Percentiles rank a stretch among this genome's conserved stretches.
Conservation (phyloP, 495 filamentous ascomycete species). For the Apodospora peruviana region DNA sequence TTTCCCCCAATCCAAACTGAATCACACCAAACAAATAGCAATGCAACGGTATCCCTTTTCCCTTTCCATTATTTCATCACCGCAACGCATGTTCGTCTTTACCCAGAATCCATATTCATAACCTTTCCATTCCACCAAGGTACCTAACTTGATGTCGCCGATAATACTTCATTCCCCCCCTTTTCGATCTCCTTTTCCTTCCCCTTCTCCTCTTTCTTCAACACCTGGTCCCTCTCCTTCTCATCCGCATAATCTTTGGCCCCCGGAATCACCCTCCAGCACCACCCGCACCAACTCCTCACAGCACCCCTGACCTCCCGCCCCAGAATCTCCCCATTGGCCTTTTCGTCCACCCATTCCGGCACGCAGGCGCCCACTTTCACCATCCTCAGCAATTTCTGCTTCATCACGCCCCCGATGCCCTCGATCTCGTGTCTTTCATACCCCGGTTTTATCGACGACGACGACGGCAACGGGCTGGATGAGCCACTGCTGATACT, state of each 20-base stretch:
- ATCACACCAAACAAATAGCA: too few species aligned
- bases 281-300: slow-evolving; percentile 67
- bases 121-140: too few species aligned
- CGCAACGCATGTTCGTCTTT: too few species aligned
- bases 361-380: slow-evolving; percentile 74
- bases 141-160: too few species aligned
- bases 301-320: slow-evolving; percentile 50
- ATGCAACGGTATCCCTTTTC: too few species aligned
- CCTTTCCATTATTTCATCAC: too few species aligned
- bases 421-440: slow-evolving; percentile 80
- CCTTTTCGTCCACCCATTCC: slow-evolving; percentile 75
- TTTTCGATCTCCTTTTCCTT: too few species aligned
- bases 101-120: too few species aligned
- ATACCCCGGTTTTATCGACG: slow-evolving; percentile 57
- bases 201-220: not conserved
- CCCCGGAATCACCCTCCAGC: slow-evolving; percentile 51
- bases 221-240: not conserved
- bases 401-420: slow-evolving; percentile 78
- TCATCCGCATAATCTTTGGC: slow-evolving; percentile 20
- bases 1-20: too few species aligned
- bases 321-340: slow-evolving; percentile 45
- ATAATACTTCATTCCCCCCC: too few species aligned
- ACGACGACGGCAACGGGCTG: slow-evolving; percentile 34
- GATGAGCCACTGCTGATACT: not conserved
- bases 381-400: slow-evolving; percentile 69